Evolutionary conservation across 1,139 yeast species (phyloP).

Genomic region (Yamadazyma blattariae): DNA sequence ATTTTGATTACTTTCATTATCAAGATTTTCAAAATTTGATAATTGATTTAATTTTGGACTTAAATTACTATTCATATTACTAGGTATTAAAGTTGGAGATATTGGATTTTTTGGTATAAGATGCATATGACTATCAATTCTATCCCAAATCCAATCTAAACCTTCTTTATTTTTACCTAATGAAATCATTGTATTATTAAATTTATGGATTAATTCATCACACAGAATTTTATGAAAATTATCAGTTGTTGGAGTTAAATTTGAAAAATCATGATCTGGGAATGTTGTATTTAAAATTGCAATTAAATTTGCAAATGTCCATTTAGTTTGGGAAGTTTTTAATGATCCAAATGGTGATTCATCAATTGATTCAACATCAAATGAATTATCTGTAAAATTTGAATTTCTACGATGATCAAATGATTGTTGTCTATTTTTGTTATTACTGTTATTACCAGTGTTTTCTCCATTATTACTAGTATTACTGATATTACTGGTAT

Average conservation of each 20-base stretch:
- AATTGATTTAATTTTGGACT: not conserved
- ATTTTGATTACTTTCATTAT: not conserved
- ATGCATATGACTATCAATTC: slow-evolving; percentile 81
- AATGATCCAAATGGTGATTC: slow-evolving; percentile 93
- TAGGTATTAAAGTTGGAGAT: slow-evolving; percentile 8
- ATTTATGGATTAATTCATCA: slow-evolving; percentile 62
- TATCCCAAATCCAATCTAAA: slow-evolving; percentile 80
- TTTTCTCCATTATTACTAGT: not conserved
- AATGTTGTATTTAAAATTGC: slow-evolving; percentile 89
- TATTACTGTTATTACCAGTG: not conserved
- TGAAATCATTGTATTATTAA: slow-evolving; percentile 77
- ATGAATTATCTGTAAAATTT: slow-evolving; percentile 16
- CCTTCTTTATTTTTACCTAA: slow-evolving; percentile 61
- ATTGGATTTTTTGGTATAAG: slow-evolving; percentile 32
- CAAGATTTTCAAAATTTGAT: not conserved
- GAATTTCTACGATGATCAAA: slow-evolving; percentile 14
- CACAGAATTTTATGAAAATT: slow-evolving; percentile 42
- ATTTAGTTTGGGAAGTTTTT: slow-evolving; percentile 76
- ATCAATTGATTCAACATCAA: slow-evolving; percentile 31
- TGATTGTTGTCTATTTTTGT: not conserved
- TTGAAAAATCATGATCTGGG: slow-evolving; percentile 93
- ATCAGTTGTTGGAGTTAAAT: slow-evolving; percentile 84
- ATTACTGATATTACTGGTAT: not conserved
- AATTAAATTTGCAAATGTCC: slow-evolving; percentile 85
- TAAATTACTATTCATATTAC: not conserved